Percentiles rank a stretch among this genome's conserved stretches.
Conservation (phyloP, 495 filamentous ascomycete genomes). For the Ascodesmis nigricans region DNA sequence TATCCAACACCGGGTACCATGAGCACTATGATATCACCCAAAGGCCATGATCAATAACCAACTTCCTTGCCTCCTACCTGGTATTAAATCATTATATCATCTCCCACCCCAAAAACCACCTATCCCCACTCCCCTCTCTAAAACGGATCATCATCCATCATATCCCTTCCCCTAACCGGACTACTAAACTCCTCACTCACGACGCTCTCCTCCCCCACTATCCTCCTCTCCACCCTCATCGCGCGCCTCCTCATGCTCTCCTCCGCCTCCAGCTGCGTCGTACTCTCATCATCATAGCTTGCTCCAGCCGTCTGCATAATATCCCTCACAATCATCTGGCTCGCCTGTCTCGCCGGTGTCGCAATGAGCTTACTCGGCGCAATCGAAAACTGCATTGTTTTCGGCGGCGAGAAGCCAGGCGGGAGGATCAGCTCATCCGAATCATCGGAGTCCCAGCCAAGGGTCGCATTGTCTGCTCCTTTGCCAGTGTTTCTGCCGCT, state of each 20-base stretch:
- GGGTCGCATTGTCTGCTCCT: background rate
- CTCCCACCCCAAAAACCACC: too few relatives aligned
- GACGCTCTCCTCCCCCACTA: conserved; percentile 11
- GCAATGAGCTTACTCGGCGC: conserved; percentile 70
- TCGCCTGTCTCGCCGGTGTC: conserved; percentile 85
- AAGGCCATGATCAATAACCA: too few relatives aligned
- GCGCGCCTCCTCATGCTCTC: too few relatives aligned
- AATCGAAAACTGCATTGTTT: conserved; percentile 92
- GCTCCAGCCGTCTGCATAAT: conserved; percentile 67
- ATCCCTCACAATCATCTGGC: conserved; percentile 76
- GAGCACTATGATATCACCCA: too few relatives aligned
- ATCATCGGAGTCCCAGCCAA: conserved; percentile 24
- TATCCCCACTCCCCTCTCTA: conserved; percentile 2
- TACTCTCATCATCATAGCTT: conserved; percentile 26
- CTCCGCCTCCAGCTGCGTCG: conserved; percentile 8
- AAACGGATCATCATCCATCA: conserved; percentile 11
- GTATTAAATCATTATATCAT: conserved; percentile 2
- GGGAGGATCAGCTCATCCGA: conserved; percentile 32
- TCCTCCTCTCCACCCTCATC: too few relatives aligned
- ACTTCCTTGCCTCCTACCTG: too few relatives aligned
- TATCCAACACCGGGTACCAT: too few relatives aligned
- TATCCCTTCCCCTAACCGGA: conserved; percentile 8
- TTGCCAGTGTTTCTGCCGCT: conserved; percentile 2
- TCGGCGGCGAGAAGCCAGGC: conserved; percentile 63
- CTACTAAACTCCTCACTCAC: conserved; percentile 10